A percentile compares a stretch with the other conserved stretches of the same genome.
These are phyloP conservation scores for Pseudocercospora fuligena DNA, from an alignment of 2,329 filamentous ascomycete genomes.

Conservation along the genomic window DNA sequence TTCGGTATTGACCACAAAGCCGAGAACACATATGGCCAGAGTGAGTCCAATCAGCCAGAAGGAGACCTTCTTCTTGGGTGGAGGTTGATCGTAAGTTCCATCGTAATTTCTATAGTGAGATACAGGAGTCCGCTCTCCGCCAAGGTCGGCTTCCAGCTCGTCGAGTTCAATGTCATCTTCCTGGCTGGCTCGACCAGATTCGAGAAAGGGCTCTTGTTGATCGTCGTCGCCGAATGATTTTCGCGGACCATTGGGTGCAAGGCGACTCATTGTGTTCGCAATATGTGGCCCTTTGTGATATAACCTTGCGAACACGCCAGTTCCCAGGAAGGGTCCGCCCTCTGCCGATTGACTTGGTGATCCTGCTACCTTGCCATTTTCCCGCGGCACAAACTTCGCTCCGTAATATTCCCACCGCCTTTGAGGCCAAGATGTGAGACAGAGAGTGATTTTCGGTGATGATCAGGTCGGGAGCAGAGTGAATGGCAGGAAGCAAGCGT, in stretches of 20 bases:
- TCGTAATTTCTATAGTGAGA: constrained; percentile 22
- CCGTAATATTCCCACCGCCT: not conserved
- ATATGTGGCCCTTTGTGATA: constrained; percentile 5
- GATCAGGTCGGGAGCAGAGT: constrained; percentile 5
- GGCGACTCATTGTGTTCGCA: constrained; percentile 26
- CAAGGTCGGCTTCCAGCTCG: constrained; percentile 24
- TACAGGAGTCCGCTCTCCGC: constrained; percentile 29
- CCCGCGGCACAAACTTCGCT: not conserved
- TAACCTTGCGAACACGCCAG: not conserved
- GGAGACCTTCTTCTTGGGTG: constrained; percentile 24
- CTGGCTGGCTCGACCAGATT: constrained; percentile 25
- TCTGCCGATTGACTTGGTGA: not conserved
- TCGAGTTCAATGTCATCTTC: constrained; percentile 26
- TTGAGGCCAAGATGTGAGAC: not conserved
- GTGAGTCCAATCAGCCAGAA: constrained; percentile 31
- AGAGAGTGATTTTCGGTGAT: not conserved
- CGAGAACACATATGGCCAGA: constrained; percentile 35
- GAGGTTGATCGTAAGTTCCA: constrained; percentile 18
- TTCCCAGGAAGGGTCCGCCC: not conserved
- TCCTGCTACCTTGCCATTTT: constrained; percentile 1
- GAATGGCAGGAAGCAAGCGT: not conserved
- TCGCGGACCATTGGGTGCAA: constrained; percentile 18
- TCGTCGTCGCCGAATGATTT: constrained; percentile 22
- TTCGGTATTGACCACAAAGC: constrained; percentile 41
- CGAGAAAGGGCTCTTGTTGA: constrained; percentile 32